Evolutionary conservation across 129 eudicot species (phyloP).

Genomic region (Saposhnikovia divaricata): DNA sequence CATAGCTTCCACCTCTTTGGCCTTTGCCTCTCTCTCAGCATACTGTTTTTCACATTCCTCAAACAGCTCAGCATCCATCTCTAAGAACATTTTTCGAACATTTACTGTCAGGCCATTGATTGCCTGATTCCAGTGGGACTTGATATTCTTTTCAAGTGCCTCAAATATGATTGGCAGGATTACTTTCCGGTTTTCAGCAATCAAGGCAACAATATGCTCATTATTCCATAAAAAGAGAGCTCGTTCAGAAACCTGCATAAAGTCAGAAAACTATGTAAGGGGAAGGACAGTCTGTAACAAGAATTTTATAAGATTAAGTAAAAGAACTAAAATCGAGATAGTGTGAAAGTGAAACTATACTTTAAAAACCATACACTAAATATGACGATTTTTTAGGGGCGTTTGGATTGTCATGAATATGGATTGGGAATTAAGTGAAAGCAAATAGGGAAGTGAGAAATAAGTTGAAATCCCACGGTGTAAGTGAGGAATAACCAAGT

Average conservation of each 20-base stretch:
- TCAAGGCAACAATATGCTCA: slow-evolving; percentile 58
- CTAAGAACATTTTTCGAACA: slow-evolving; percentile 71
- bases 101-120: slow-evolving; percentile 73
- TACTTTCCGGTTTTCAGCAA: slow-evolving; percentile 51
- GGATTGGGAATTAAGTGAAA: background rate
- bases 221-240: slow-evolving; percentile 84
- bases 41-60: slow-evolving; percentile 70
- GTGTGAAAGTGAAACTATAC: background rate
- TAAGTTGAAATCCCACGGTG: background rate
- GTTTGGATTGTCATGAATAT: background rate
- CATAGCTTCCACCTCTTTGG: slow-evolving; percentile 39
- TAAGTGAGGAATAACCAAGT: background rate
- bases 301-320: background rate
- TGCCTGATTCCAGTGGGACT: slow-evolving; percentile 83
- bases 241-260: slow-evolving; percentile 72
- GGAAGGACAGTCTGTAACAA: background rate
- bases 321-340: background rate
- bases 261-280: background rate
- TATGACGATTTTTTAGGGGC: background rate
- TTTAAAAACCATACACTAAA: background rate
- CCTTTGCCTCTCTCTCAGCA: slow-evolving; percentile 39
- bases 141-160: slow-evolving; percentile 70
- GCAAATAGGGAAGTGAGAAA: background rate
- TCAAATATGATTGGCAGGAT: slow-evolving; percentile 70
- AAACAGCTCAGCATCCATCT: slow-evolving; percentile 66